phyloP scores from a whole-genome alignment of 306 rosid genomes.

The Cucurbita moschata region DNA sequence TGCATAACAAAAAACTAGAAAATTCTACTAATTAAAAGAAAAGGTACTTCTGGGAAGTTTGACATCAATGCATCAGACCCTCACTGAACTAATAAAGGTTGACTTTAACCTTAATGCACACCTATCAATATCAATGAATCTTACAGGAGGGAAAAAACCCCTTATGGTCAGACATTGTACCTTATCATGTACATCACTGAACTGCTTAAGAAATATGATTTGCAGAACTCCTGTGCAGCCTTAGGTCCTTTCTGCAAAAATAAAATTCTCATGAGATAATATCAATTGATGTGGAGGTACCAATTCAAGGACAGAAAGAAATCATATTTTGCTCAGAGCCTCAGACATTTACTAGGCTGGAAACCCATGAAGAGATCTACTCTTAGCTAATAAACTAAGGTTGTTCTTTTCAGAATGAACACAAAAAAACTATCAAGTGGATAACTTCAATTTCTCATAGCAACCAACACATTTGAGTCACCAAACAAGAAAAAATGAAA shows the following conservation, averaged over 20 bases:
- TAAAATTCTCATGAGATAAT: slow-evolving; percentile 1
- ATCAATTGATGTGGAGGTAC: background rate
- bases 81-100: background rate
- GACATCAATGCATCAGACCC: background rate
- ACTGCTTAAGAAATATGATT: slow-evolving; percentile 59
- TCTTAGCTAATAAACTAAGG: background rate
- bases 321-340: background rate
- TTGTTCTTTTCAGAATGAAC: background rate
- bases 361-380: background rate
- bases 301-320: background rate
- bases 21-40: background rate
- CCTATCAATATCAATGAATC: background rate
- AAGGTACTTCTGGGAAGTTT: background rate
- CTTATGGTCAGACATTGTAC: slow-evolving; percentile 14
- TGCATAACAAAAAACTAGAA: background rate
- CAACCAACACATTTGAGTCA: background rate
- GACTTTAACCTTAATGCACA: background rate
- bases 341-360: background rate
- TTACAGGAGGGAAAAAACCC: background rate
- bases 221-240: slow-evolving; percentile 76
- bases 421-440: background rate
- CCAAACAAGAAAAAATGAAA: background rate
- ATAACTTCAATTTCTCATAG: background rate
- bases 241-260: slow-evolving; percentile 63
- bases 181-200: slow-evolving; percentile 92